These are phyloP conservation scores for Bidens hawaiensis DNA, from an alignment of 140 eudicot species.

Conservation along the genomic window DNA sequence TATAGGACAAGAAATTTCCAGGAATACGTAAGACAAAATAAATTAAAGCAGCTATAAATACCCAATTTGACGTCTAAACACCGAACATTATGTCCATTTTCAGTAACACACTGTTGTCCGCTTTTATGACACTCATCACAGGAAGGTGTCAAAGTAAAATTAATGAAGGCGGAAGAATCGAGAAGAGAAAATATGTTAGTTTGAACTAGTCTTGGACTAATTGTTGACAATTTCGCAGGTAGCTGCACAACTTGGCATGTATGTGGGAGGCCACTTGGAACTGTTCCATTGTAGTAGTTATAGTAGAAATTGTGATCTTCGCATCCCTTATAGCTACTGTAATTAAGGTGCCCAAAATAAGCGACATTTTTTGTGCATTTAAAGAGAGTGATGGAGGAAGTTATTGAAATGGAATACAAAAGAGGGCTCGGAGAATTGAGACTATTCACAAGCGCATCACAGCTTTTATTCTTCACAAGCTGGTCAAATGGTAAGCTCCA, in stretches of 20 bases:
- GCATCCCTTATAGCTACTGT: not conserved
- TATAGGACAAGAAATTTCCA: too few species aligned
- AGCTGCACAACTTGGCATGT: not conserved
- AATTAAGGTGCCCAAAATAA: not conserved
- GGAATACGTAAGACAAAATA: not conserved
- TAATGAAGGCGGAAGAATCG: not conserved
- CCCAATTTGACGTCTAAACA: not conserved
- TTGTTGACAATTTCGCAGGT: not conserved
- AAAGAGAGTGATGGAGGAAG: slow-evolving; percentile 19
- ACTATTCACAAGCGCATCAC: slow-evolving; percentile 6
- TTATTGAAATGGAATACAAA: slow-evolving; percentile 1
- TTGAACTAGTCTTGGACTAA: not conserved
- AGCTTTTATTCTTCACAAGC: not conserved
- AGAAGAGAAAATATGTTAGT: slow-evolving; percentile 1
- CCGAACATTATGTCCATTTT: not conserved
- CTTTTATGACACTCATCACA: not conserved
- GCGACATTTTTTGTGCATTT: slow-evolving; percentile 17
- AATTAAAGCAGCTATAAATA: not conserved
- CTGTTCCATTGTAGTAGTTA: too few species aligned
- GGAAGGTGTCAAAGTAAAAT: not conserved
- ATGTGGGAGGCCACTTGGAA: too few species aligned
- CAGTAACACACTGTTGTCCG: not conserved
- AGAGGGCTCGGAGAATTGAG: slow-evolving; percentile 25
- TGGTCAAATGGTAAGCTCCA: not conserved
- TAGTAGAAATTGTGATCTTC: too few species aligned